A percentile compares a stretch with the other conserved stretches of the same genome.
Evolutionary conservation across 352 stramenopile species (phyloP).

Genomic region (Thraustotheca clavata): DNA sequence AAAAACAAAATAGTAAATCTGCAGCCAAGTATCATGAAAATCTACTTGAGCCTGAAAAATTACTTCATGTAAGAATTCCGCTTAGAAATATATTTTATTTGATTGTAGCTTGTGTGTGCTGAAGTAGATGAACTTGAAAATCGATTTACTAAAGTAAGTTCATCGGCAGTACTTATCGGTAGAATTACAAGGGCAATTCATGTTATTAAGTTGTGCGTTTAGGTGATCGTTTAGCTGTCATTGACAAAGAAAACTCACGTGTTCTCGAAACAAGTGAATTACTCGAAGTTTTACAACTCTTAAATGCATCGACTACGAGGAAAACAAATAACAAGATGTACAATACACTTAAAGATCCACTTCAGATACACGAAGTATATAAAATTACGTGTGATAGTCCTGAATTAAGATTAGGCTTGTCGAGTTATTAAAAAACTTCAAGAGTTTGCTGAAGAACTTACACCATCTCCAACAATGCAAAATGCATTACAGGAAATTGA

Average conservation of each 20-base stretch:
- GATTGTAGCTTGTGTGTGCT: constrained; percentile 47
- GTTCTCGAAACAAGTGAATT: constrained; percentile 71
- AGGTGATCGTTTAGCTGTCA: constrained; percentile 43
- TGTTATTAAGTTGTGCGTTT: not conserved
- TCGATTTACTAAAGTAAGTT: constrained; percentile 80
- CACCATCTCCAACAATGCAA: constrained; percentile 37
- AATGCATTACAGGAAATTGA: constrained; percentile 62
- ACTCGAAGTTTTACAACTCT: constrained; percentile 58
- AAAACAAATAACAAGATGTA: constrained; percentile 36
- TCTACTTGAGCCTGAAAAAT: constrained; percentile 43
- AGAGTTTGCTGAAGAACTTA: constrained; percentile 59
- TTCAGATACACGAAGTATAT: constrained; percentile 46
- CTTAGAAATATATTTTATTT: not conserved
- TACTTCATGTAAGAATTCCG: constrained; percentile 35
- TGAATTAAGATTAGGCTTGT: constrained; percentile 27
- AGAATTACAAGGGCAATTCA: not conserved
- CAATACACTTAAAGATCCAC: constrained; percentile 55
- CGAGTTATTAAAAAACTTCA: constrained; percentile 66
- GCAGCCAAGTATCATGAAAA: constrained; percentile 55
- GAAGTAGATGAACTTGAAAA: constrained; percentile 81
- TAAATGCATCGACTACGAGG: constrained; percentile 40
- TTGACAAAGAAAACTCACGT: constrained; percentile 54
- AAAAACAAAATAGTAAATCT: constrained; percentile 52
- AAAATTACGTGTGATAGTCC: no score
- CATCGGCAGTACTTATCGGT: constrained; percentile 59